Base-by-base conservation (phyloP, 2,329 filamentous ascomycete species). In the Fusarium torreyae region DNA sequence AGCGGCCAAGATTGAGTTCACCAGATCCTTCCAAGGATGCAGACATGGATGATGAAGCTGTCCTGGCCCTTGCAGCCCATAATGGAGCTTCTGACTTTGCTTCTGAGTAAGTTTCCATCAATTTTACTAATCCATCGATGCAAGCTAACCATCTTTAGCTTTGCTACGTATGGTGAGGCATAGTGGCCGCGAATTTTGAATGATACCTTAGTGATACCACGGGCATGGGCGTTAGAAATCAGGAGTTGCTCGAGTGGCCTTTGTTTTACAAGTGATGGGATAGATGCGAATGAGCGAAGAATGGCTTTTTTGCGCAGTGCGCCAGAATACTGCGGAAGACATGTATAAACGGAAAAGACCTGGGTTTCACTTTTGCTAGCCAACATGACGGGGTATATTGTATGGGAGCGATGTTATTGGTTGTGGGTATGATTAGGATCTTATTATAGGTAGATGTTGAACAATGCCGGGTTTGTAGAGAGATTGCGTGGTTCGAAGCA, bases 1-100 rank as follows among this genome's bases (percentile, higher is more conserved):
- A 85, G 66, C 79, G 83, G 11, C 80, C 74, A 39, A 78, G 81
- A 33, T 64, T 85, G 7, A 78, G 52, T 31, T 72, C 72, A 3
- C 63, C 74, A 5, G 73, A 76, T 17, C 50, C 75, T n/a, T 67
- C 74, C 13, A 77, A 80, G 15, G 78, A 80, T 17, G 77, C 80
- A 18, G 73, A 76, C 1, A 71, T 85, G 15, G 83, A 85, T 28
- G 84, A 86, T 59, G 83, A 85, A 57, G 83, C 83, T 7, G 81
- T 87, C 14, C 66, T 87, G 63, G 84, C 82, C 9, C 72, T 87
- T 42, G 81, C 83, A 18, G 82, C 79, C 5, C 82, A 85, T 59
- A 83, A 80, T 70, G 75, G 76, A 4, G 63, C 75, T 5, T 73
- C 79, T 6, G 81, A 84, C 28, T 86, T 83, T 66, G 71, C 75